These are phyloP conservation scores for Mycena maculata DNA, from an alignment of 768 basidiomycete genomes.

Conservation along the genomic window DNA sequence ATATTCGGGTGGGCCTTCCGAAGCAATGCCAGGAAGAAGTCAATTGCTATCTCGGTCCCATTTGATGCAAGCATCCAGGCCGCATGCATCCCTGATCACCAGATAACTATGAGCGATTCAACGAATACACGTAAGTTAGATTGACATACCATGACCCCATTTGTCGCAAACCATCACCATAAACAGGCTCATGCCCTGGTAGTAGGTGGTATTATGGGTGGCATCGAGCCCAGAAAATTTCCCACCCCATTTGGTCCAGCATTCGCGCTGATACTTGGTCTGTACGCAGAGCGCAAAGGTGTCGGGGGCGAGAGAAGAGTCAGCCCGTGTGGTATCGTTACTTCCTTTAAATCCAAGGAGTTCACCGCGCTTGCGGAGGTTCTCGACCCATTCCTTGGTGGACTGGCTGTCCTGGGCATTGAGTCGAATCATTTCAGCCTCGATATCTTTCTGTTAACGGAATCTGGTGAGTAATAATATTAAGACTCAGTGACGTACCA, in stretches of 20 bases:
- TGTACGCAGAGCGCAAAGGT: constrained; percentile 25
- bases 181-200: too few species aligned
- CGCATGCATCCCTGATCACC: too few species aligned
- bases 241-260: constrained; percentile 19
- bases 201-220: too few species aligned
- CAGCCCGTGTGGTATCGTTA: constrained; percentile 2
- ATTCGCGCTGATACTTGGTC: constrained; percentile 22
- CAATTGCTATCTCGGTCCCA: too few species aligned
- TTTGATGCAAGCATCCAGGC: too few species aligned
- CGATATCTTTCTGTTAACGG: constrained; percentile 11
- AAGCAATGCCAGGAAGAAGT: too few species aligned
- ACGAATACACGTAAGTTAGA: too few species aligned
- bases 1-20: too few species aligned
- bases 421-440: constrained; percentile 25
- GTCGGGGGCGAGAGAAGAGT: constrained; percentile 9
- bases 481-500: background rate
- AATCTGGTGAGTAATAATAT: background rate
- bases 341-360: constrained; percentile 15
- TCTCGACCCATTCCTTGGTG: too few species aligned
- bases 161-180: too few species aligned
- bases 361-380: background rate
- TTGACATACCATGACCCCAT: too few species aligned
- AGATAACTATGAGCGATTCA: too few species aligned
- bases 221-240: constrained; percentile 27
- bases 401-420: constrained; percentile 16